Evolutionary conservation across 768 basidiomycete genomes (phyloP), one percentile per base, ranked within the genome.

Genomic region (Collybia sordida): DNA sequence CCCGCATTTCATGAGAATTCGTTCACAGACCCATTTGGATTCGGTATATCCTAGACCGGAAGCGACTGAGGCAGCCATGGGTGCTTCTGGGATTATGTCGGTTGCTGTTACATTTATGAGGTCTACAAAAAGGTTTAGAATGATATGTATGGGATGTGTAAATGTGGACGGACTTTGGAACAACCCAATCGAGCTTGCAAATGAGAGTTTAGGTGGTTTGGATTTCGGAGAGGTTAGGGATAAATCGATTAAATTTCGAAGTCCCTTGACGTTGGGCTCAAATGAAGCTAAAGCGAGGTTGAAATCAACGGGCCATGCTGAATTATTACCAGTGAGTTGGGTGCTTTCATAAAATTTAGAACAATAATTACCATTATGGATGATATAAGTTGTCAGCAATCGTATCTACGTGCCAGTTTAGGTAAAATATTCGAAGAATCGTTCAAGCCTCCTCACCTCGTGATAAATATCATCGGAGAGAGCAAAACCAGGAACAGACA

Each of bases 221-320:
- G 49, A 43, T 6, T 50, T 59, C 0, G 60, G 46, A 1, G 64
- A 62, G 4, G 58, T 49, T 14, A 49, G 52, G 24, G 62, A 59
- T 8, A 69, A 59, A 44, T 72, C 66, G n/a, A 72, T 54, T 8
- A 73, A 50, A 28, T 65, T 56, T 19, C 68, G 50, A 2, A 60
- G 62, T 3, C 68, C 69, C 1, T 59, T 62, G 35, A 78, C 49
- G 34, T 69, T 64, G 0, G 68, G 55, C 44, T 75, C 70, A 50
- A 68, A 75, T 1, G 73, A 73, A 0, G 51, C 27, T 3, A 76
- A 55, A 0, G 68, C 59, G 7, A 70, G 51, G 28, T 76, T 75
- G 54, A 77, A 76, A 41, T 78, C 66, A 3, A 78, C 57, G 6
- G 62, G 53, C 75, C 71, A 75, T 1, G 70, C 74, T 31, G 31